A percentile compares a stretch with the other conserved stretches of the same genome.
Conservation (phyloP, 768 basidiomycete species). For the Naganishia vishniacii region DNA sequence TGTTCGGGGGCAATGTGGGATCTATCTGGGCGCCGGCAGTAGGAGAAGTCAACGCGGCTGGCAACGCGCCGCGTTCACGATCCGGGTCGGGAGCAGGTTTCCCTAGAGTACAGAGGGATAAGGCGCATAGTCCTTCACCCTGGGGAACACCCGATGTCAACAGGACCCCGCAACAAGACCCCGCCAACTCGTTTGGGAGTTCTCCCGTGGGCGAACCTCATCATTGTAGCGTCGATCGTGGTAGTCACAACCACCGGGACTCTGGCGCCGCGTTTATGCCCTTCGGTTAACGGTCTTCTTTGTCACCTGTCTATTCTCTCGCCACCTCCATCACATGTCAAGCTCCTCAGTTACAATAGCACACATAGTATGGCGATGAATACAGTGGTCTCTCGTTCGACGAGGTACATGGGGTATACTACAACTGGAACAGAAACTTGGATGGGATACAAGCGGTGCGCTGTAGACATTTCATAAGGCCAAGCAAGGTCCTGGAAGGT, state of each 20-base stretch:
- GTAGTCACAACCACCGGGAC: not conserved
- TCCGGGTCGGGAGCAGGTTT: conserved; percentile 23
- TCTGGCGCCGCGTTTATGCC: not conserved
- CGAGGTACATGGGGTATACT: not conserved
- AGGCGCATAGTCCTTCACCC: conserved; percentile 6
- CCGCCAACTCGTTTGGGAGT: conserved; percentile 1
- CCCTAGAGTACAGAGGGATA: conserved; percentile 11
- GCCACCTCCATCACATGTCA: too few relatives aligned
- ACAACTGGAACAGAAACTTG: too few relatives aligned
- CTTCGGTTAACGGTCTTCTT: not conserved
- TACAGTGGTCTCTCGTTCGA: conserved; percentile 16
- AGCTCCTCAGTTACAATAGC: not conserved
- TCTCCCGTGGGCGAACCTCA: not conserved
- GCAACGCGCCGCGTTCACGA: conserved; percentile 5
- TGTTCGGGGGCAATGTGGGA: conserved; percentile 15
- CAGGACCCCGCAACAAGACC: conserved; percentile 10
- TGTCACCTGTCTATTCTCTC: not conserved
- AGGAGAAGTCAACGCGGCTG: conserved; percentile 10
- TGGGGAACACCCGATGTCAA: conserved; percentile 7
- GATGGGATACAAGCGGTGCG: too few relatives aligned
- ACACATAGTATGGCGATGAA: not conserved
- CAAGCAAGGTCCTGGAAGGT: too few relatives aligned
- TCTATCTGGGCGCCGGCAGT: conserved; percentile 23
- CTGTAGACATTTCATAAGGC: too few relatives aligned
- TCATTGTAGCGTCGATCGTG: not conserved